Conservation (phyloP, 768 basidiomycete genomes). For the Gyrodon lividus region DNA sequence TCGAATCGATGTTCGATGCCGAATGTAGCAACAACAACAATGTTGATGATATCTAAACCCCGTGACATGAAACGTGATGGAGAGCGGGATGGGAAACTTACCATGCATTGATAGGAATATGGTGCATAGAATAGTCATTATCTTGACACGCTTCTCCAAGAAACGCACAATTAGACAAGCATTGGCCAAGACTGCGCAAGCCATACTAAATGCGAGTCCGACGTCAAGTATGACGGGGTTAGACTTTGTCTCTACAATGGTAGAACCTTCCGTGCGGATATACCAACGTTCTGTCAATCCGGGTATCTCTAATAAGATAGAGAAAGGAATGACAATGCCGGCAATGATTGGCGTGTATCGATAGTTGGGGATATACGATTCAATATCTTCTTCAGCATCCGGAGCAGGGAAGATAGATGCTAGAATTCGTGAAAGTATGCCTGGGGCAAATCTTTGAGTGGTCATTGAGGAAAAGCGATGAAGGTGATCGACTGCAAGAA, state of each 20-base stretch:
- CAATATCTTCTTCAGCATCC: conserved; percentile 25
- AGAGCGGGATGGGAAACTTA: conserved; percentile 29
- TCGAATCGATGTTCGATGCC: conserved; percentile 58
- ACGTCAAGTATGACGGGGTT: conserved; percentile 60
- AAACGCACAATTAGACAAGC: conserved; percentile 66
- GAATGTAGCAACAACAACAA: conserved; percentile 56
- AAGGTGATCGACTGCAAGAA: neutral
- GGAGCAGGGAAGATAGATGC: conserved; percentile 18
- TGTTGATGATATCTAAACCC: conserved; percentile 66
- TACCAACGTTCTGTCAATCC: conserved; percentile 78
- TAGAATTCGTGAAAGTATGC: conserved; percentile 5
- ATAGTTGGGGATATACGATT: conserved; percentile 52
- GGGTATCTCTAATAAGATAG: conserved; percentile 81
- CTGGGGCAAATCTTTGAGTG: neutral
- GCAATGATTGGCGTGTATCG: conserved; percentile 65
- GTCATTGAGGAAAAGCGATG: neutral
- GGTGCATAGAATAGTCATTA: conserved; percentile 64
- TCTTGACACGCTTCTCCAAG: conserved; percentile 62
- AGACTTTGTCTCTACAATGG: conserved; percentile 43
- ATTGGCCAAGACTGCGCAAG: conserved; percentile 68
- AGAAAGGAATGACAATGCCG: conserved; percentile 69
- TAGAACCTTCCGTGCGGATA: conserved; percentile 45
- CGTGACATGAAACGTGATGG: neutral
- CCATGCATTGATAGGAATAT: conserved; percentile 69
- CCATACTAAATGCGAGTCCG: conserved; percentile 66